Conservation (phyloP, 2,329 filamentous ascomycete species). For the Xylariaceae sp. region DNA sequence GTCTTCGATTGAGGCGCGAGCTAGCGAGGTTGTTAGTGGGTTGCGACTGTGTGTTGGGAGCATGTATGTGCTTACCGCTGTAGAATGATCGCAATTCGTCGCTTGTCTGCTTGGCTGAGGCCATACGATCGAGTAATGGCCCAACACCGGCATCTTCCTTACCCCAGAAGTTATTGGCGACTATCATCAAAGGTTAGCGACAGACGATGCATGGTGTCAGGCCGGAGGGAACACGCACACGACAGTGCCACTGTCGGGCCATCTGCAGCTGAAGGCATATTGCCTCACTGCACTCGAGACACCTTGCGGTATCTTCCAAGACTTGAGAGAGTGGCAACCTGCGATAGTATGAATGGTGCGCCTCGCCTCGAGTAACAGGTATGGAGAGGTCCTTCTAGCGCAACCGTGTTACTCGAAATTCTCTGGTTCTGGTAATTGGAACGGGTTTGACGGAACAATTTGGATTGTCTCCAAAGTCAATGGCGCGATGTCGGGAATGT, state of each 20-base stretch:
- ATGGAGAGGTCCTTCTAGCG: too few species aligned
- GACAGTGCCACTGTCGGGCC: slow-evolving; percentile 29
- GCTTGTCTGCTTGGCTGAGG: slow-evolving; percentile 87
- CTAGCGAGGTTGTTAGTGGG: slow-evolving; percentile 41
- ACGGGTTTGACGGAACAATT: slow-evolving; percentile 39
- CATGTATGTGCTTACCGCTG: slow-evolving; percentile 50
- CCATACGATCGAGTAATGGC: slow-evolving; percentile 91
- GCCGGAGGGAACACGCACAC: slow-evolving; percentile 19
- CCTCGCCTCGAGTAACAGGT: too few species aligned
- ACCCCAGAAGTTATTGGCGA: slow-evolving; percentile 99
- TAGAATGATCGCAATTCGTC: slow-evolving; percentile 95
- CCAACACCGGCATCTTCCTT: slow-evolving; percentile 96
- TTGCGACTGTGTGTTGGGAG: background rate
- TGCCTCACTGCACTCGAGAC: slow-evolving; percentile 2
- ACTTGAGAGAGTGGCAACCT: too few species aligned
- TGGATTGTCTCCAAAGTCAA: background rate
- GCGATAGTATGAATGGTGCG: too few species aligned
- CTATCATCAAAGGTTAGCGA: slow-evolving; percentile 43
- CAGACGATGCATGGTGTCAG: background rate
- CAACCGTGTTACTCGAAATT: too few species aligned
- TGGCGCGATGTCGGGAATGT: background rate
- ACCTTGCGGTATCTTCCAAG: too few species aligned
- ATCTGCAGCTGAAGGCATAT: slow-evolving; percentile 21
- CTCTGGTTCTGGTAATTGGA: slow-evolving; percentile 4
- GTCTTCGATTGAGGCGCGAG: slow-evolving; percentile 90